Conservation (phyloP, 1,284 basidiomycete species). For the Pisolithus thermaeus region DNA sequence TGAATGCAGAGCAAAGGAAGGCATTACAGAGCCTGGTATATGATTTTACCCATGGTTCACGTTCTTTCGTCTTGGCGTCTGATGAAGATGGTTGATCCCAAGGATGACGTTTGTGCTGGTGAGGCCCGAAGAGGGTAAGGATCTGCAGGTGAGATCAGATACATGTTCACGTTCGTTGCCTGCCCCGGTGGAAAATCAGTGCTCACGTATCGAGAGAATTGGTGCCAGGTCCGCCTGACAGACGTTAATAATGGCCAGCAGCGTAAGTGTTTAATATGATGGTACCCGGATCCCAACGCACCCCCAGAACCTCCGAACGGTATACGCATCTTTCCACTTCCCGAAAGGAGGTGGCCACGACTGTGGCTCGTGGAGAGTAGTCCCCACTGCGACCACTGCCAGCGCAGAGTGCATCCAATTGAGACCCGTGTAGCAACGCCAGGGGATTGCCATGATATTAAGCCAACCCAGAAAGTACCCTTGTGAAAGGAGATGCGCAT, state of each 20-base stretch:
- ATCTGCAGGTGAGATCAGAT: too few species aligned
- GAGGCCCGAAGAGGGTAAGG: too few species aligned
- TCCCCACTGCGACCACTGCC: conserved; percentile 18
- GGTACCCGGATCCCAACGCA: conserved; percentile 12
- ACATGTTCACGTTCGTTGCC: too few species aligned
- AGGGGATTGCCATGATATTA: conserved; percentile 7
- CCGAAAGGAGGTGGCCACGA: conserved; percentile 33
- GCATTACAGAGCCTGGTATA: too few species aligned
- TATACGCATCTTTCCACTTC: conserved; percentile 29
- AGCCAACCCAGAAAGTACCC: conserved; percentile 10
- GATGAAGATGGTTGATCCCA: too few species aligned
- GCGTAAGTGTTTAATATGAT: not conserved
- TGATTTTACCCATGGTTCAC: too few species aligned
- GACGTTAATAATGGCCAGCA: not conserved
- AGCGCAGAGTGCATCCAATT: conserved; percentile 21
- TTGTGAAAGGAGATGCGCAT: conserved; percentile 9
- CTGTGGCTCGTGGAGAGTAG: conserved; percentile 20
- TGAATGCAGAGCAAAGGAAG: too few species aligned
- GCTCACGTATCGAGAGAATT: conserved; percentile 21
- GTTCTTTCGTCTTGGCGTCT: too few species aligned
- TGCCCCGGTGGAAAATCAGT: too few species aligned
- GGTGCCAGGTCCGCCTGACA: conserved; percentile 29
- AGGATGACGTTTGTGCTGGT: too few species aligned
- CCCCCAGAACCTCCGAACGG: conserved; percentile 34
- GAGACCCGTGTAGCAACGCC: conserved; percentile 12